phyloP scores from a whole-genome alignment of 768 basidiomycete genomes.

The Leucocoprinus leucothites region DNA sequence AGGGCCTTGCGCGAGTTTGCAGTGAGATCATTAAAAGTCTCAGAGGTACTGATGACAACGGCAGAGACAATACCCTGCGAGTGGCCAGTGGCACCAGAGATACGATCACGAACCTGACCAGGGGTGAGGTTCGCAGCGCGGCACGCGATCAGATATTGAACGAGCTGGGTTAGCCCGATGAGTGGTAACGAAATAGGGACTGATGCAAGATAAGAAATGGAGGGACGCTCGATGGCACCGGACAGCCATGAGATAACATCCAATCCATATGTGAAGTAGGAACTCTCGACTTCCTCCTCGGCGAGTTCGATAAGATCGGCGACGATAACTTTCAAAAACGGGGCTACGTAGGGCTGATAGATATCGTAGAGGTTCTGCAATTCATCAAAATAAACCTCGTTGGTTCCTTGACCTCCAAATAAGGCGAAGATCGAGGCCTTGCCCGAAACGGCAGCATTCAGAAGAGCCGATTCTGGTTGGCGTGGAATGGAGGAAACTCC shows the following conservation, averaged over 20 bases:
- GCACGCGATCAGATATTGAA: constrained; percentile 84
- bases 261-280: constrained; percentile 79
- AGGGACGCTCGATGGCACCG: constrained; percentile 65
- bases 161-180: constrained; percentile 94
- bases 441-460: constrained; percentile 57
- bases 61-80: constrained; percentile 97
- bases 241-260: constrained; percentile 84
- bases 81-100: constrained; percentile 92
- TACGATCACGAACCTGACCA: constrained; percentile 69
- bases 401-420: constrained; percentile 97
- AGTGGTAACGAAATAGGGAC: constrained; percentile 93
- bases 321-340: constrained; percentile 66
- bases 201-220: constrained; percentile 84
- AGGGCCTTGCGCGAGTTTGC: constrained; percentile 80
- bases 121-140: constrained; percentile 74
- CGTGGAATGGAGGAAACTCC: constrained; percentile 53
- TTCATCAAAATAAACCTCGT: constrained; percentile 98
- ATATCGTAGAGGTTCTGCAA: constrained; percentile 88
- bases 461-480: constrained; percentile 63
- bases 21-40: constrained; percentile 69
- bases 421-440: constrained; percentile 83
- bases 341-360: constrained; percentile 81
- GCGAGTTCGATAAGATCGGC: constrained; percentile 68
- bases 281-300: constrained; percentile 50
- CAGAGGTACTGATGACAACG: constrained; percentile 81